Evolutionary conservation across 192 early-diverging fungal species (phyloP).

Genomic region (Podila verticillata): DNA sequence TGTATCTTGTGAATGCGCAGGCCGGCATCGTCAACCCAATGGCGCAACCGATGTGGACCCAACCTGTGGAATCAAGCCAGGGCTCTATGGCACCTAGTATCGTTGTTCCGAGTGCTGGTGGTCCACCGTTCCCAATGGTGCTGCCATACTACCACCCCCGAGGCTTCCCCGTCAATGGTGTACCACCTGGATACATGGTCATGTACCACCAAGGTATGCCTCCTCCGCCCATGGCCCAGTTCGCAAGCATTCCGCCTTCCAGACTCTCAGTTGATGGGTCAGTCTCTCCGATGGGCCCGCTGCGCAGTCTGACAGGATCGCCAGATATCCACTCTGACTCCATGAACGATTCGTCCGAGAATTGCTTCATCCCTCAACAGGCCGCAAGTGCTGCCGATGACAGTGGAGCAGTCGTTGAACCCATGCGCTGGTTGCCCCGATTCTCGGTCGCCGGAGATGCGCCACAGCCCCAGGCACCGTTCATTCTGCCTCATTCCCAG

Average conservation of each 20-base stretch:
- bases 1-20: conserved; percentile 9
- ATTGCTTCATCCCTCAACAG: background rate
- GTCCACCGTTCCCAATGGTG: conserved; percentile 12
- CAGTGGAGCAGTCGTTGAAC: background rate
- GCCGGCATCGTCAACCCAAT: conserved; percentile 8
- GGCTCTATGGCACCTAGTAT: background rate
- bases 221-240: conserved; percentile 23
- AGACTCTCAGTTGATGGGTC: conserved; percentile 3
- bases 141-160: conserved; percentile 22
- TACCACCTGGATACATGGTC: conserved; percentile 13
- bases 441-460: conserved; percentile 48
- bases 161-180: conserved; percentile 23
- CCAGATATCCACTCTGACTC: background rate
- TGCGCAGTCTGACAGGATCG: background rate
- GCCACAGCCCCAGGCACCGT: conserved; percentile 20
- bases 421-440: conserved; percentile 43
- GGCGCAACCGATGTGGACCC: conserved; percentile 17
- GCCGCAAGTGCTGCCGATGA: background rate
- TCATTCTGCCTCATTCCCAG: conserved; percentile 13
- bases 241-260: conserved; percentile 7
- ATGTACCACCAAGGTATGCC: conserved; percentile 7
- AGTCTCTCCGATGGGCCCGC: background rate
- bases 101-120: background rate
- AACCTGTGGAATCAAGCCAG: conserved; percentile 5
- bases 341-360: background rate